These are phyloP conservation scores for Circinella umbellata DNA, from an alignment of 371 early-diverging fungal species.

Conservation along the genomic window DNA sequence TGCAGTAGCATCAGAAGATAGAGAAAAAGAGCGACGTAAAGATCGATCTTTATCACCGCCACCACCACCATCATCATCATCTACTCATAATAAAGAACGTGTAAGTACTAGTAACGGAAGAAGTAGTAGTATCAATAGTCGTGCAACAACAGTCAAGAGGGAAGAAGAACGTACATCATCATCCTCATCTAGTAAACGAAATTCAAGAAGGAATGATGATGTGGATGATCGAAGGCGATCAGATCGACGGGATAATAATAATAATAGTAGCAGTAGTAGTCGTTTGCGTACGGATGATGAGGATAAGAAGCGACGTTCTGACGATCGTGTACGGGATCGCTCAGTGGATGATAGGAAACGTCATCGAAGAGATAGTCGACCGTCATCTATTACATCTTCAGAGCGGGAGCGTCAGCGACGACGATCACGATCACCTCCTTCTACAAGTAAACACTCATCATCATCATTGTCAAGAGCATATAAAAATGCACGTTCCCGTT, in stretches of 20 bases:
- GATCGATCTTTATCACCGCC: slow-evolving; percentile 1
- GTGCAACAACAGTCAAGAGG: background rate
- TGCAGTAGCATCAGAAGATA: background rate
- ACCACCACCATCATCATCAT: no score
- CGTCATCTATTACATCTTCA: slow-evolving; percentile 8
- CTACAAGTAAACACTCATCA: background rate
- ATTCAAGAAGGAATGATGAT: slow-evolving; percentile 14
- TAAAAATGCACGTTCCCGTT: slow-evolving; percentile 7
- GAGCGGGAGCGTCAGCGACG: background rate
- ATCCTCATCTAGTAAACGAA: background rate
- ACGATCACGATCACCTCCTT: slow-evolving; percentile 11
- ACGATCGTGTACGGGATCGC: slow-evolving; percentile 1
- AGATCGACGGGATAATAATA: slow-evolving; percentile 5
- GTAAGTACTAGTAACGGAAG: background rate
- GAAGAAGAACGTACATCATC: background rate
- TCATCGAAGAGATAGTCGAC: slow-evolving; percentile 19
- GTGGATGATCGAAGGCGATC: slow-evolving; percentile 8
- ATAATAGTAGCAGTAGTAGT: background rate
- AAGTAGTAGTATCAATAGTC: background rate
- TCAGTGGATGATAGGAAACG: slow-evolving; percentile 12
- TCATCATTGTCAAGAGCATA: slow-evolving; percentile 5
- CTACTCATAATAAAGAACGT: slow-evolving; percentile 2
- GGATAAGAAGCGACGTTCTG: slow-evolving; percentile 8
- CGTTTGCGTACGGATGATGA: background rate
- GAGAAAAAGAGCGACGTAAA: slow-evolving; percentile 1